Percentiles rank a stretch among this genome's conserved stretches.
Conservation (phyloP, 1,284 basidiomycete genomes). For the Trichosporon inkin region DNA sequence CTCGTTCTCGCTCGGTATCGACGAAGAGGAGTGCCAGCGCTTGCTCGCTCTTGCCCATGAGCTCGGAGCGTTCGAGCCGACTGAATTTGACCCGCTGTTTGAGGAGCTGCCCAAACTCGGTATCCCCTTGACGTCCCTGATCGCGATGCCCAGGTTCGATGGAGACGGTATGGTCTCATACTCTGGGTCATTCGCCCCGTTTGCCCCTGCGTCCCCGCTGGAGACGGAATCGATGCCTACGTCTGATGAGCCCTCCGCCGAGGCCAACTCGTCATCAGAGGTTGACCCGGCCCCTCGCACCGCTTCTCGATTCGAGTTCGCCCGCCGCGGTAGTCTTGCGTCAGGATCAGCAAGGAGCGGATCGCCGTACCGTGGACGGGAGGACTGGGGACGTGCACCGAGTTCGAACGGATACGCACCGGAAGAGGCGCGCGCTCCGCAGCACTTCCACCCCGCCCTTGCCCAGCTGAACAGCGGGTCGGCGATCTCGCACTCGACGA, state of each 20-base stretch:
- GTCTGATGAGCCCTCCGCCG: conserved; percentile 9
- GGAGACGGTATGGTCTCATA: conserved; percentile 11
- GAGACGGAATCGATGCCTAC: conserved; percentile 17
- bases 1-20: conserved; percentile 34
- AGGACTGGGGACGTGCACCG: conserved; percentile 22
- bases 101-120: conserved; percentile 28
- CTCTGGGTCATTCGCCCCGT: conserved; percentile 24
- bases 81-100: conserved; percentile 34
- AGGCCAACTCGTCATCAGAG: conserved; percentile 1
- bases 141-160: conserved; percentile 15
- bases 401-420: conserved; percentile 19
- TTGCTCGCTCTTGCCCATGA: conserved; percentile 23
- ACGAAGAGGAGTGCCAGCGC: conserved; percentile 30
- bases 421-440: conserved; percentile 17
- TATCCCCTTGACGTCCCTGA: conserved; percentile 23
- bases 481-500: conserved; percentile 8
- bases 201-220: conserved; percentile 21
- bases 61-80: conserved; percentile 34
- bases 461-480: conserved; percentile 20
- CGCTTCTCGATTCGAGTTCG: conserved; percentile 25
- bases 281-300: conserved; percentile 18
- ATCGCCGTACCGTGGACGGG: conserved; percentile 21
- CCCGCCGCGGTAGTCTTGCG: conserved; percentile 15
- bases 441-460: conserved; percentile 23
- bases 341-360: conserved; percentile 7